Evolutionary conservation across 2,329 filamentous ascomycete genomes (phyloP).

Genomic region (Claviceps pusilla): DNA sequence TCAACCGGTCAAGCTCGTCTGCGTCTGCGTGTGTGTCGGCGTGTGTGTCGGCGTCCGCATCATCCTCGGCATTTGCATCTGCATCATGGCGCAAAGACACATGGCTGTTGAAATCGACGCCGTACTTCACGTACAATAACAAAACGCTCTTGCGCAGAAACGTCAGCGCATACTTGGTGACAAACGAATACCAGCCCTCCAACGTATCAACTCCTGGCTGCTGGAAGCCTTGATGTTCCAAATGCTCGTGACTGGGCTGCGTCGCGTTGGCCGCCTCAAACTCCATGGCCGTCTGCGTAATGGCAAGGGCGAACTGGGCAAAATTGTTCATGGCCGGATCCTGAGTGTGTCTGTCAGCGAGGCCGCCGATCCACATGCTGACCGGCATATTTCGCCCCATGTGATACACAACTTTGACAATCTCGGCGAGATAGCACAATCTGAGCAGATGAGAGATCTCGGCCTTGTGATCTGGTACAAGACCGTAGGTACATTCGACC

Average conservation of each 20-base stretch:
- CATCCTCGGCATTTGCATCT: conserved; percentile 52
- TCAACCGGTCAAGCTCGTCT: conserved; percentile 70
- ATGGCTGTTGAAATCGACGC: conserved; percentile 69
- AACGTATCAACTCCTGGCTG: conserved; percentile 40
- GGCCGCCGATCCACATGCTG: conserved; percentile 31
- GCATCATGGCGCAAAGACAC: conserved; percentile 45
- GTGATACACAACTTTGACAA: conserved; percentile 62
- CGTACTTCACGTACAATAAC: conserved; percentile 74
- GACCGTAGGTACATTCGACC: conserved; percentile 58
- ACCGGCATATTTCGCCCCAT: conserved; percentile 40
- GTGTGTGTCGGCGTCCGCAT: conserved; percentile 24
- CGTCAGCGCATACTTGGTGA: conserved; percentile 71
- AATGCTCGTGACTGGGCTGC: conserved; percentile 11
- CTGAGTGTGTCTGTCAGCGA: conserved; percentile 27
- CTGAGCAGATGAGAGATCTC: conserved; percentile 69
- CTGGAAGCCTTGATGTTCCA: conserved; percentile 34
- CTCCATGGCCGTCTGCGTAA: conserved; percentile 31
- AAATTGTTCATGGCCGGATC: conserved; percentile 38
- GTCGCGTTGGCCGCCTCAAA: conserved; percentile 19
- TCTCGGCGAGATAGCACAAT: conserved; percentile 79
- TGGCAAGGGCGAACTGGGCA: conserved; percentile 36
- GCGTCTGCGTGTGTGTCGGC: conserved; percentile 56
- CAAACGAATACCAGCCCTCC: conserved; percentile 41
- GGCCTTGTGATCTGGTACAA: conserved; percentile 51
- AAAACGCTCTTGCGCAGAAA: conserved; percentile 79